Evolutionary conservation across 345 rosid species (phyloP).

Genomic region (Cochlearia excelsa): DNA sequence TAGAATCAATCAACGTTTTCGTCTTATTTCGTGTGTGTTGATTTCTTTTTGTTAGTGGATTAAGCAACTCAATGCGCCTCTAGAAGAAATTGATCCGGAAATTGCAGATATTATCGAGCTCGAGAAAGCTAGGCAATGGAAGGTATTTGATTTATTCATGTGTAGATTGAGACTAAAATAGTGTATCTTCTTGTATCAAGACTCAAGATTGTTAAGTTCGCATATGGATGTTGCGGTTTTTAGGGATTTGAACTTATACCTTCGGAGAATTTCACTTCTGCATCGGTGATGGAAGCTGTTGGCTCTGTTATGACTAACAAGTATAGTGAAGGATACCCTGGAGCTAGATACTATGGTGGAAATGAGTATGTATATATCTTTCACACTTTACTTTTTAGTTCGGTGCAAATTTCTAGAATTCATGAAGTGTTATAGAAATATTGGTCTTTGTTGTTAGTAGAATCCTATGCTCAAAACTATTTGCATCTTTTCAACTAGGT

Average conservation of each 20-base stretch:
- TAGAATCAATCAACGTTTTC: neutral
- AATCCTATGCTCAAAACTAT: neutral
- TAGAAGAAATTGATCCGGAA: slow-evolving; percentile 86
- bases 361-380: slow-evolving; percentile 58
- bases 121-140: slow-evolving; percentile 99
- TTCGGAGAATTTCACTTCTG: slow-evolving; percentile 90
- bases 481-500: slow-evolving; percentile 45
- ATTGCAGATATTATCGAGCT: slow-evolving; percentile 81
- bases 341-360: slow-evolving; percentile 95
- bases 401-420: too few relatives aligned
- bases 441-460: neutral
- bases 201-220: too few relatives aligned
- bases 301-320: slow-evolving; percentile 97
- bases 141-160: slow-evolving; percentile 40
- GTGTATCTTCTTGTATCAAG: too few relatives aligned
- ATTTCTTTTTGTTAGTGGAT: slow-evolving; percentile 54
- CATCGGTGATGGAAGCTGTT: slow-evolving; percentile 95
- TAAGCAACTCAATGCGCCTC: slow-evolving; percentile 72
- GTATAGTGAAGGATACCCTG: slow-evolving; percentile 96
- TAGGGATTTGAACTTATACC: slow-evolving; percentile 95
- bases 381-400: too few relatives aligned
- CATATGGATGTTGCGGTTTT: slow-evolving; percentile 1
- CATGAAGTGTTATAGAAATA: neutral
- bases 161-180: too few relatives aligned
- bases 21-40: too few relatives aligned